These are phyloP conservation scores for Nannizzia gypsea DNA, from an alignment of 2,329 filamentous ascomycete genomes.

Conservation along the genomic window DNA sequence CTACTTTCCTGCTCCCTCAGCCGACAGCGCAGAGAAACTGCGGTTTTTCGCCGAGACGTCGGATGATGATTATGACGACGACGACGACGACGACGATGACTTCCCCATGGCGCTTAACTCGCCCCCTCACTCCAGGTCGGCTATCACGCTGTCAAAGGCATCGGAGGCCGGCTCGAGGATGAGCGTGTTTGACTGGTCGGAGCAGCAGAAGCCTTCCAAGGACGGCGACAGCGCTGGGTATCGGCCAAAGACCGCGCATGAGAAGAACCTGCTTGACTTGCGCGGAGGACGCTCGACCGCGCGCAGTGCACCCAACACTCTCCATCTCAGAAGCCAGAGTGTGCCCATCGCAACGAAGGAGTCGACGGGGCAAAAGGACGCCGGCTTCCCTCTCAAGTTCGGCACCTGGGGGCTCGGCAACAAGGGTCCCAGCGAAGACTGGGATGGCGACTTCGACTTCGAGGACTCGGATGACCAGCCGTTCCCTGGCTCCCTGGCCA, in stretches of 20 bases:
- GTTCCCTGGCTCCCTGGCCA: slow-evolving; percentile 16
- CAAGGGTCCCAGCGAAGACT: slow-evolving; percentile 55
- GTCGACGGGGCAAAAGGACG: slow-evolving; percentile 36
- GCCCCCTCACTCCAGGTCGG: slow-evolving; percentile 6
- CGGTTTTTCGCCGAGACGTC: neutral
- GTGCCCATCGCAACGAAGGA: slow-evolving; percentile 46
- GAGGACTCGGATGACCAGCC: slow-evolving; percentile 34
- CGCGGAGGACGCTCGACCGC: slow-evolving; percentile 47
- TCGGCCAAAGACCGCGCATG: slow-evolving; percentile 51
- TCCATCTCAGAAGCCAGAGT: slow-evolving; percentile 55
- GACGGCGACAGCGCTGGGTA: slow-evolving; percentile 42
- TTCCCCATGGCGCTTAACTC: neutral
- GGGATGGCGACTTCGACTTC: slow-evolving; percentile 59
- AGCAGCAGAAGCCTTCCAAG: slow-evolving; percentile 44
- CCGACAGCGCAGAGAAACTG: neutral
- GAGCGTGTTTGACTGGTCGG: slow-evolving; percentile 51
- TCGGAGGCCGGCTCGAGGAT: slow-evolving; percentile 5
- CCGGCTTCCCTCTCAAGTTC: slow-evolving; percentile 45
- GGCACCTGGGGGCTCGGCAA: slow-evolving; percentile 56
- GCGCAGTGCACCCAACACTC: slow-evolving; percentile 46
- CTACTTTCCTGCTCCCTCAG: neutral
- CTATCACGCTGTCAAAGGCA: slow-evolving; percentile 8
- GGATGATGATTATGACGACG: neutral
- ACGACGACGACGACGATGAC: neutral
- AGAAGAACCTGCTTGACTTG: slow-evolving; percentile 47